These are phyloP conservation scores for Emergomyces africanus DNA, from an alignment of 2,329 filamentous ascomycete genomes.

Conservation along the genomic window DNA sequence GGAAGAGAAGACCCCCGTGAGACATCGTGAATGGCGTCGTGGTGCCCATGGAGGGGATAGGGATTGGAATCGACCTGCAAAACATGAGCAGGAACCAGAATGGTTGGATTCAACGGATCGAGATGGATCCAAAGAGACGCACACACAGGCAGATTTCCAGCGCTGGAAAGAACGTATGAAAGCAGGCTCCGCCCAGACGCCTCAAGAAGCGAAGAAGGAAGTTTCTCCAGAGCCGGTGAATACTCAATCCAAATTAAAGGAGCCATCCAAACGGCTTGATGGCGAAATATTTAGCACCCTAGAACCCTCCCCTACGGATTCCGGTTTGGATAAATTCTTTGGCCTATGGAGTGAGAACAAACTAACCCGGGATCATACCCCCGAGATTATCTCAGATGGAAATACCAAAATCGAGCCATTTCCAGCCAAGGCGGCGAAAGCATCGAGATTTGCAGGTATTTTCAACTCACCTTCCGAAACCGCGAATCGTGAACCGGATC, in stretches of 20 bases:
- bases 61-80: slow-evolving; percentile 41
- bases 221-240: slow-evolving; percentile 14
- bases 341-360: slow-evolving; percentile 41
- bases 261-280: slow-evolving; percentile 27
- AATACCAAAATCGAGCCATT: slow-evolving; percentile 27
- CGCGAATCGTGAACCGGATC: slow-evolving; percentile 20
- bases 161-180: slow-evolving; percentile 92
- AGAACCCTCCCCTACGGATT: slow-evolving; percentile 50
- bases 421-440: slow-evolving; percentile 48
- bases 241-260: slow-evolving; percentile 28
- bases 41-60: slow-evolving; percentile 36
- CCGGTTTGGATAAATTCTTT: slow-evolving; percentile 68
- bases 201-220: slow-evolving; percentile 34
- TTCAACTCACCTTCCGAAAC: slow-evolving; percentile 51
- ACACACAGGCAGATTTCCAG: slow-evolving; percentile 84
- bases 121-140: slow-evolving; percentile 55
- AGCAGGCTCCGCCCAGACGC: slow-evolving; percentile 38
- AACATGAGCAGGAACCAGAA: slow-evolving; percentile 69
- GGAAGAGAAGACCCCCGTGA: slow-evolving; percentile 35
- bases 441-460: slow-evolving; percentile 78
- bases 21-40: slow-evolving; percentile 54
- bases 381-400: slow-evolving; percentile 21
- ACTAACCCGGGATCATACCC: slow-evolving; percentile 22
- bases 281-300: slow-evolving; percentile 41
- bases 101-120: slow-evolving; percentile 67